phyloP scores from a whole-genome alignment of 2,329 filamentous ascomycete species.

The Penicillium crustosum region DNA sequence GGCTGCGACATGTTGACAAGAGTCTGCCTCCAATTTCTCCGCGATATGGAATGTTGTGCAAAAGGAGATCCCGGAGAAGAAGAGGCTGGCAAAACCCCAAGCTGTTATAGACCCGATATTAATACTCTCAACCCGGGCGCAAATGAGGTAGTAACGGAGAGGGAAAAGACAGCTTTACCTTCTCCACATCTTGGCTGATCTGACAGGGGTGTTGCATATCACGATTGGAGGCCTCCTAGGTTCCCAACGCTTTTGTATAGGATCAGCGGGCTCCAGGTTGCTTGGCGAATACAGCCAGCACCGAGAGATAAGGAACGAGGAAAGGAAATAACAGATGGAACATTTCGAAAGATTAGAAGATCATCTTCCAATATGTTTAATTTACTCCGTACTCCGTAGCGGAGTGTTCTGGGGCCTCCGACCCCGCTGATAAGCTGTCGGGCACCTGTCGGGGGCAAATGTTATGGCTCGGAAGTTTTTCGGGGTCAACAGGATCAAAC shows the following conservation, averaged over 20 bases:
- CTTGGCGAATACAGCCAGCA: not conserved
- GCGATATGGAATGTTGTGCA: not conserved
- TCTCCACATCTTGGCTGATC: slow-evolving; percentile 32
- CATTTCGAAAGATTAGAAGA: not conserved
- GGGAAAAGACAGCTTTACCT: slow-evolving; percentile 24
- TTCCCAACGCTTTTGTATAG: not conserved
- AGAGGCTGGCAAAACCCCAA: slow-evolving; percentile 3
- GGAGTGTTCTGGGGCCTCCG: not conserved
- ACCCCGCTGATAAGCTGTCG: slow-evolving; percentile 15
- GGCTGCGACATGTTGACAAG: slow-evolving; percentile 19
- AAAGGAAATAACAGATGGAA: not conserved
- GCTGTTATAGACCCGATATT: slow-evolving; percentile 14
- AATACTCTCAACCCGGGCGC: not conserved
- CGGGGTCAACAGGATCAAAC: not conserved
- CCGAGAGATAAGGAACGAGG: not conserved
- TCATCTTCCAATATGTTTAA: not conserved
- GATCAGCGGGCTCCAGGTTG: not conserved
- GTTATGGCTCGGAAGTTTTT: not conserved
- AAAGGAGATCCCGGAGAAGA: not conserved
- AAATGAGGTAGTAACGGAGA: not conserved
- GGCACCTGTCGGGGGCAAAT: not conserved
- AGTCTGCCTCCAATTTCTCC: not conserved
- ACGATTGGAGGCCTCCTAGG: not conserved
- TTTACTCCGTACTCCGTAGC: not conserved
- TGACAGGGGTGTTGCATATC: slow-evolving; percentile 8